These are phyloP conservation scores for Barnettozyma hawaiiensis DNA, from an alignment of 1,139 yeast species.

Conservation along the genomic window DNA sequence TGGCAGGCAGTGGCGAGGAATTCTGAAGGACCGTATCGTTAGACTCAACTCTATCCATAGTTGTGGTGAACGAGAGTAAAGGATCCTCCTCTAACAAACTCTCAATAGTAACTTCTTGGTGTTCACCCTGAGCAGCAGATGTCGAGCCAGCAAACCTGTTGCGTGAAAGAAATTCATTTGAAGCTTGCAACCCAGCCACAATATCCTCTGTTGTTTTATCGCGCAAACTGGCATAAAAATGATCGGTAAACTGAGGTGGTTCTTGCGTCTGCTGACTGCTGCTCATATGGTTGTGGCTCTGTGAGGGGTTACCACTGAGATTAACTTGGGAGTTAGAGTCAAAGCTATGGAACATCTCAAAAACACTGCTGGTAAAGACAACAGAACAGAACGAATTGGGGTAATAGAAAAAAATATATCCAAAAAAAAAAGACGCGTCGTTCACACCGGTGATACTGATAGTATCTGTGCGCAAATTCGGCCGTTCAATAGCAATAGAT, in stretches of 20 bases:
- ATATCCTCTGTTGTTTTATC: conserved; percentile 16
- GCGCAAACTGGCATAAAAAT: conserved; percentile 11
- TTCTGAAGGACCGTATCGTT: conserved; percentile 24
- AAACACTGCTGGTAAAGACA: too few species aligned
- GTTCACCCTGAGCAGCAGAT: neutral
- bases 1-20: conserved; percentile 20
- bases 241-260: conserved; percentile 6
- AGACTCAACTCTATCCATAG: conserved; percentile 24
- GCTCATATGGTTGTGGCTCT: neutral
- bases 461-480: neutral
- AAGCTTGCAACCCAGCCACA: conserved; percentile 19
- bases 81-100: conserved; percentile 25
- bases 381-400: too few species aligned
- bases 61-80: conserved; percentile 21
- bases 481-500: neutral
- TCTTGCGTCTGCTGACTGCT: neutral
- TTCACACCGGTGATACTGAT: too few species aligned
- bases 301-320: neutral
- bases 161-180: conserved; percentile 3
- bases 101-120: conserved; percentile 20
- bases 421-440: neutral
- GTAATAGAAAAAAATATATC: too few species aligned
- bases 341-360: conserved; percentile 1
- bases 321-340: neutral
- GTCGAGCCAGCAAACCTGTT: conserved; percentile 6